phyloP scores from a whole-genome alignment of 371 early-diverging fungal genomes.

The Lichtheimia corymbifera region DNA sequence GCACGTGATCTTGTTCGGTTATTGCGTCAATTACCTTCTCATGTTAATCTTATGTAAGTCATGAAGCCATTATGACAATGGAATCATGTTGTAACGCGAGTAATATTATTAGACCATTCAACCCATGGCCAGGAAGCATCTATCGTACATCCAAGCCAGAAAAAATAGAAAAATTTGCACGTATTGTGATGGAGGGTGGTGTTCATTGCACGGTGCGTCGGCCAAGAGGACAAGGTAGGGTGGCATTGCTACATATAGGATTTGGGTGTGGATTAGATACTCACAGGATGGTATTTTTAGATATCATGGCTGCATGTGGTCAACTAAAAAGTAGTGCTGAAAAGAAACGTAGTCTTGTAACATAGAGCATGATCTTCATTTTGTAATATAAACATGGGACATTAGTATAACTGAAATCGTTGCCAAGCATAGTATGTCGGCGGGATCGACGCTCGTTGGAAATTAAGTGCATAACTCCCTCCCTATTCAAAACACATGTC shows the following conservation, averaged over 20 bases:
- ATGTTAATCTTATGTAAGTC: constrained; percentile 82
- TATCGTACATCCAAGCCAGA: constrained; percentile 55
- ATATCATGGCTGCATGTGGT: constrained; percentile 79
- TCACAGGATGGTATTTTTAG: constrained; percentile 24
- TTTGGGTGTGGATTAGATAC: no score
- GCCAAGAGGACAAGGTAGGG: constrained; percentile 60
- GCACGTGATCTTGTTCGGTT: constrained; percentile 68
- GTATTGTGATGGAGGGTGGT: constrained; percentile 46
- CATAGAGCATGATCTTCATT: background rate
- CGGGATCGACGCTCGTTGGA: no score
- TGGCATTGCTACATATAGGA: background rate
- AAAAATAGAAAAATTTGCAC: constrained; percentile 54
- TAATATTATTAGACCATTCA: constrained; percentile 60
- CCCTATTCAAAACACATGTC: no score
- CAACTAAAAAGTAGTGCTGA: constrained; percentile 57
- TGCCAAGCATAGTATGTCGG: no score
- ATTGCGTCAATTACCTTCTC: constrained; percentile 68
- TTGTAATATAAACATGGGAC: no score
- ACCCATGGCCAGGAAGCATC: constrained; percentile 78
- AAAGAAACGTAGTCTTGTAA: constrained; percentile 4
- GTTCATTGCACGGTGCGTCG: constrained; percentile 57
- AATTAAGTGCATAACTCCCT: no score
- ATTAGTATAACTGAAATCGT: no score
- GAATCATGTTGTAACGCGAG: background rate
- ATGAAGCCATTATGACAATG: background rate